These are phyloP conservation scores for Cucumis melo DNA, from an alignment of 306 rosid species.

Conservation along the genomic window DNA sequence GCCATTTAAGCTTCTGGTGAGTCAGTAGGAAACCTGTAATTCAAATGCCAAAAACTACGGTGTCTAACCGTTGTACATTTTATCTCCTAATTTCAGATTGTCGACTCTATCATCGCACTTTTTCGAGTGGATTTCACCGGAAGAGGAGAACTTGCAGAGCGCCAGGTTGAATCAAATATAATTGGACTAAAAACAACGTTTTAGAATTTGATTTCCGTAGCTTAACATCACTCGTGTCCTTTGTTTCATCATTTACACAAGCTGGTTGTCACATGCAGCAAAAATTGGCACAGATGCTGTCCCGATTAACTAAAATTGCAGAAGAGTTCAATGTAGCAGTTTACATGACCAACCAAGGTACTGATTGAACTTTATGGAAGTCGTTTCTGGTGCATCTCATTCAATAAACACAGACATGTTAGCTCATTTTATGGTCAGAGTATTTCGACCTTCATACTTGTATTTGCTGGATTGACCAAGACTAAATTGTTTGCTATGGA, in stretches of 20 bases:
- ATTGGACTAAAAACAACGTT: not conserved
- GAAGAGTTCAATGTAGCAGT: slow-evolving; percentile 90
- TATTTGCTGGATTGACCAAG: not conserved
- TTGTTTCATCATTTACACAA: slow-evolving; percentile 9
- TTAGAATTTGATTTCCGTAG: not conserved
- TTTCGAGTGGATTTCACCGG: slow-evolving; percentile 90
- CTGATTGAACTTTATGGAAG: not conserved
- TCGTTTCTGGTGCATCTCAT: not conserved
- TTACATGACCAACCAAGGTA: slow-evolving; percentile 97
- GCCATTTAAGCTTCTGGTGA: slow-evolving; percentile 93
- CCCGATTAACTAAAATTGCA: slow-evolving; percentile 78
- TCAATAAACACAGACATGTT: not conserved
- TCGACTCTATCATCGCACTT: slow-evolving; percentile 83
- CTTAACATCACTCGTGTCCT: not conserved
- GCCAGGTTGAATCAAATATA: slow-evolving; percentile 45
- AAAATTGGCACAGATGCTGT: slow-evolving; percentile 89
- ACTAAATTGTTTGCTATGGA: not conserved
- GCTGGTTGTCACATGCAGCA: slow-evolving; percentile 42
- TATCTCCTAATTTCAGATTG: slow-evolving; percentile 38
- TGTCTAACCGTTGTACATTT: slow-evolving; percentile 1
- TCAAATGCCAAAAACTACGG: not conserved
- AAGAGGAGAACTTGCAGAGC: slow-evolving; percentile 97
- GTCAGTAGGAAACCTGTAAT: slow-evolving; percentile 5
- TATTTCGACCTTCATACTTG: not conserved
- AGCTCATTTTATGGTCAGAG: not conserved